Percentiles rank a stretch among this genome's conserved stretches.
phyloP scores from a whole-genome alignment of 2,329 filamentous ascomycete genomes.

The Fusarium chuoi region DNA sequence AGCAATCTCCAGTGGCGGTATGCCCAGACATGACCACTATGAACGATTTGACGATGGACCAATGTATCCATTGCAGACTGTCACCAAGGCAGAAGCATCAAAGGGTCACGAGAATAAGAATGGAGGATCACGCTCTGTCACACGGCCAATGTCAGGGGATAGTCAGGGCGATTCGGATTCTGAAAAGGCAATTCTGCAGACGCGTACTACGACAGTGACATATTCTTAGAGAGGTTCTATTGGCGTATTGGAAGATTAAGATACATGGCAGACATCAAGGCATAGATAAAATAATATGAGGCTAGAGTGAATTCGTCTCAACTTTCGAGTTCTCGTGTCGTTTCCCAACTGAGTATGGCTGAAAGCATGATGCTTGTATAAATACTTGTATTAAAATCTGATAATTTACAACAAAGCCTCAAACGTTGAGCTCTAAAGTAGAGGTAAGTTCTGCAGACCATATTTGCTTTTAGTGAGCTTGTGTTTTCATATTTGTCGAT shows the following conservation, averaged over 20 bases:
- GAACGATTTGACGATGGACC: conserved; percentile 10
- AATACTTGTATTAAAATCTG: no score
- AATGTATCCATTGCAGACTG: conserved; percentile 15
- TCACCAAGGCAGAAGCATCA: conserved; percentile 2
- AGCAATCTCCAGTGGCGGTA: not conserved
- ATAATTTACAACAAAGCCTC: not conserved
- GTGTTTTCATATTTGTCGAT: not conserved
- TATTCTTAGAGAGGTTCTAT: not conserved
- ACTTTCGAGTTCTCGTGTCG: not conserved
- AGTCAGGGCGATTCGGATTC: conserved; percentile 15
- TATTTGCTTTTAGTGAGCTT: rapidly evolving
- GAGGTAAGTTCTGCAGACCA: no score
- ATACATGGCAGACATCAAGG: not conserved
- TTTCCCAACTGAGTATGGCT: no score
- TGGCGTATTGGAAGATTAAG: not conserved
- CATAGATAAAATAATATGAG: not conserved
- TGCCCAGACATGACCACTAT: conserved; percentile 6
- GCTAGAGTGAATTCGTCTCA: not conserved
- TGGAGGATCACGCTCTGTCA: not conserved
- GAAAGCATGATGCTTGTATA: not conserved
- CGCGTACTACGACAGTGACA: conserved; percentile 1
- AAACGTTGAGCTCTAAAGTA: not conserved
- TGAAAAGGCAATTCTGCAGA: conserved; percentile 23
- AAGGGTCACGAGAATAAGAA: not conserved
- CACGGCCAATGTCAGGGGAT: not conserved